Base-by-base conservation (phyloP, 1,284 basidiomycete species). In the Mrakiaceae sp. region DNA sequence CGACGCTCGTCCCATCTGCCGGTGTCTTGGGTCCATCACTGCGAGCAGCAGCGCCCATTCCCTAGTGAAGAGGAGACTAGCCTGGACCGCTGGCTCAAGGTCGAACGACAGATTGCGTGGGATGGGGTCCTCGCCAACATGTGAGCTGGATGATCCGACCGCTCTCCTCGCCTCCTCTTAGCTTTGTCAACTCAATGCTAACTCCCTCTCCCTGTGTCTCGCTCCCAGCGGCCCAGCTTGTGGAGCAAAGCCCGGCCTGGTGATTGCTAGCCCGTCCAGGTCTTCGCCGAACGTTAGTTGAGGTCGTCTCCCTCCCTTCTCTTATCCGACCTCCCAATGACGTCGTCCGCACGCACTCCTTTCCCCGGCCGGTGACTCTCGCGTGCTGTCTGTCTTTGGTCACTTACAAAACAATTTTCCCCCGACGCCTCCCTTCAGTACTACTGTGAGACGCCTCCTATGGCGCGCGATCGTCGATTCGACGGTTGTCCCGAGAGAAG, bases 201-300 rank as follows among this genome's bases (percentile, higher is more conserved):
- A 43, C 10, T 42, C 46, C 3, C 8, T 44, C 12, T 27, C 7
- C 50, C 53, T 62, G 2, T 62, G n/a, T 27, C 12, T 39, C 49
- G 11, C 16, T 10, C 51, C 10, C 61, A 64, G 60, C 16, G 75
- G 76, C 8, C 71, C 74, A 0, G 64, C 64, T 2, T 71, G 71
- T 1, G 77, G 75, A 4, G 77, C 75, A 0, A 53, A 47, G 1
- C 74, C 75, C 53, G 77, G 77, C 6, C 64, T 78, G 3, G 75
- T 80, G 11, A 73, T 80, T 10, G 79, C 79, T 0, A 74, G 73
- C 47, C 78, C 78, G 0, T 70, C 67, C 6, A 71, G 63, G 27
- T 27, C 27, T 27, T 27, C 27, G 27, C 27, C 27, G 27, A 27
- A 27, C 27, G 27, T 27, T 27, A 27, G 27, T 27, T 27, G 27